These are phyloP conservation scores for Microbotryum violaceum DNA, from an alignment of 1,284 basidiomycete species.

Conservation along the genomic window DNA sequence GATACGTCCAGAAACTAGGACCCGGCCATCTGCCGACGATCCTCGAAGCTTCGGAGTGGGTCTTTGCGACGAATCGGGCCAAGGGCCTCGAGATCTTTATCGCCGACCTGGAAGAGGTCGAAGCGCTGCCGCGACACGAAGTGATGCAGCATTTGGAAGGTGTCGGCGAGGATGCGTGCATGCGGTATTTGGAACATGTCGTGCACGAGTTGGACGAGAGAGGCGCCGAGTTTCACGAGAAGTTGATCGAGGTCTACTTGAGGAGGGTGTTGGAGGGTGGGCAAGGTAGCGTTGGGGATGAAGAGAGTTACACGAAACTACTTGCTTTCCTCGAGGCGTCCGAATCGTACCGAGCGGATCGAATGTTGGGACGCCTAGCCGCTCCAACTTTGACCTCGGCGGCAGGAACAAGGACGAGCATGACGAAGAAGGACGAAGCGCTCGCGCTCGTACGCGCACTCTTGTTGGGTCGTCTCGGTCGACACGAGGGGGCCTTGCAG, in stretches of 20 bases:
- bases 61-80: conserved; percentile 54
- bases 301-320: conserved; percentile 58
- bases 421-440: conserved; percentile 36
- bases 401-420: conserved; percentile 50
- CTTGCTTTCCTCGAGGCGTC: conserved; percentile 69
- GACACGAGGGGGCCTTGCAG: conserved; percentile 85
- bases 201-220: conserved; percentile 66
- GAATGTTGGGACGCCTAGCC: conserved; percentile 67
- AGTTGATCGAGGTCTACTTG: conserved; percentile 77
- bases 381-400: conserved; percentile 33
- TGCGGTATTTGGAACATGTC: conserved; percentile 78
- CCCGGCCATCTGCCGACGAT: conserved; percentile 69
- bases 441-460: conserved; percentile 82
- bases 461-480: conserved; percentile 76
- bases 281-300: conserved; percentile 46
- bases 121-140: conserved; percentile 61
- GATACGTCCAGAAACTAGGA: conserved; percentile 85
- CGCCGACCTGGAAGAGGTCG: conserved; percentile 71
- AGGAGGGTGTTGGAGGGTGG: conserved; percentile 51
- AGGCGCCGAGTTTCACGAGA: conserved; percentile 68
- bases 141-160: conserved; percentile 63
- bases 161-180: conserved; percentile 56
- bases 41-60: conserved; percentile 72
- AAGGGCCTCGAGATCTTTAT: conserved; percentile 63
- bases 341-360: conserved; percentile 64